These are phyloP conservation scores for Aureobasidium sp. DNA, from an alignment of 2,329 filamentous ascomycete genomes.

Conservation along the genomic window DNA sequence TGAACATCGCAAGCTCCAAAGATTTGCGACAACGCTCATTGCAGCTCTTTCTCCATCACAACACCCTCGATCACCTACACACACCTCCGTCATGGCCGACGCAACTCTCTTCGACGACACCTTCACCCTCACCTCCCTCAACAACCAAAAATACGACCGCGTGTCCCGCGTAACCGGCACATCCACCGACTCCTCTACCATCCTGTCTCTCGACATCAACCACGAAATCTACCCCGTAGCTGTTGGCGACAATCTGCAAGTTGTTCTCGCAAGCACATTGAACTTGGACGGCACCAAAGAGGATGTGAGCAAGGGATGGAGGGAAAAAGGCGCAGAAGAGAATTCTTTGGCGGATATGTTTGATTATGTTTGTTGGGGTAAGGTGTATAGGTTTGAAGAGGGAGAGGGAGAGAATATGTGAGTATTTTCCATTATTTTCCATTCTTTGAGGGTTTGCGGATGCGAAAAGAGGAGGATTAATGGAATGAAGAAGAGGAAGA, in stretches of 20 bases:
- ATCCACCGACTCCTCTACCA: conserved; percentile 65
- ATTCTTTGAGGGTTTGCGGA: too few relatives aligned
- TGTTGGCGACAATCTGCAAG: conserved; percentile 66
- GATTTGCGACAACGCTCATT: not conserved
- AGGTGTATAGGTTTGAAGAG: conserved; percentile 84
- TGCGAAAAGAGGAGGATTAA: too few relatives aligned
- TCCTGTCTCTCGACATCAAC: conserved; percentile 87
- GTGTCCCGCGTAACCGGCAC: conserved; percentile 77
- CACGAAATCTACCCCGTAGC: conserved; percentile 78
- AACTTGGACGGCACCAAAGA: conserved; percentile 71
- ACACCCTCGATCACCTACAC: not conserved
- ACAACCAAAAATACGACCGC: conserved; percentile 89
- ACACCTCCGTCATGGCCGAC: conserved; percentile 60
- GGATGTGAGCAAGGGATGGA: conserved; percentile 52
- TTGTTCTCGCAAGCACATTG: conserved; percentile 79
- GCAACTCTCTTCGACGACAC: conserved; percentile 89
- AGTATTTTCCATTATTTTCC: not conserved
- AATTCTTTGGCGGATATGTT: conserved; percentile 65
- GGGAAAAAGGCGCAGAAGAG: conserved; percentile 53
- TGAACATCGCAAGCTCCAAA: not conserved
- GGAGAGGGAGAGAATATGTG: conserved; percentile 69
- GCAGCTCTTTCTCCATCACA: not conserved
- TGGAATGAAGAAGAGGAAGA: too few relatives aligned
- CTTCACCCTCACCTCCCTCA: conserved; percentile 73
- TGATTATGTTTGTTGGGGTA: conserved; percentile 83